Evolutionary conservation across 352 stramenopile species (phyloP).

Genomic region (Pythium myriotylum): DNA sequence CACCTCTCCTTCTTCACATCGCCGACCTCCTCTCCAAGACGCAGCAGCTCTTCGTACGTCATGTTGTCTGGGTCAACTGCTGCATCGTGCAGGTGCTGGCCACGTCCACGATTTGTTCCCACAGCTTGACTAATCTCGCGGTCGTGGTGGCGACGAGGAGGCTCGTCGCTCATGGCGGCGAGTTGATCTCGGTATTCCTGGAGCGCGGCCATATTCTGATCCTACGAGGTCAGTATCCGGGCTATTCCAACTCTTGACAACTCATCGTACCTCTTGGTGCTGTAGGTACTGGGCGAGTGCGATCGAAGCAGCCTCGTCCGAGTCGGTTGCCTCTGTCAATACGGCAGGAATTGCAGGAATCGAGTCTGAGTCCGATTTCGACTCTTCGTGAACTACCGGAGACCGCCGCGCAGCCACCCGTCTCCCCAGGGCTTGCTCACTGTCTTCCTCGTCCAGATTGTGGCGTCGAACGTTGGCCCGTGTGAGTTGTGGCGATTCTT

Average conservation of each 20-base stretch:
- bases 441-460: neutral
- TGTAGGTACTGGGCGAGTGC: constrained; percentile 68
- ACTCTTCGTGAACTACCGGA: constrained; percentile 6
- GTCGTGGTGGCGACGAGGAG: constrained; percentile 5
- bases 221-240: neutral
- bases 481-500: neutral
- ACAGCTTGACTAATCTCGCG: neutral
- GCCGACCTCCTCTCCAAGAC: constrained; percentile 67
- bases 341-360: neutral
- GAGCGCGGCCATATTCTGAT: constrained; percentile 71
- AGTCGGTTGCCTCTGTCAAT: constrained; percentile 21
- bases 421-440: neutral
- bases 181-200: constrained; percentile 59
- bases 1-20: constrained; percentile 81
- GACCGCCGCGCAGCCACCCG: constrained; percentile 4
- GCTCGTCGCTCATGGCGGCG: constrained; percentile 15
- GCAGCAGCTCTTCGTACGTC: constrained; percentile 78
- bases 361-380: constrained; percentile 8
- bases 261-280: constrained; percentile 70
- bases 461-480: neutral
- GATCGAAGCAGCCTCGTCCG: constrained; percentile 63
- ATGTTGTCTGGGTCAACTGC: constrained; percentile 77
- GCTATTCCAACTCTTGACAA: neutral
- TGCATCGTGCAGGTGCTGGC: neutral
- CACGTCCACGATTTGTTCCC: neutral